phyloP scores from a whole-genome alignment of 164 flowering plant species.

The Amborella trichopoda region DNA sequence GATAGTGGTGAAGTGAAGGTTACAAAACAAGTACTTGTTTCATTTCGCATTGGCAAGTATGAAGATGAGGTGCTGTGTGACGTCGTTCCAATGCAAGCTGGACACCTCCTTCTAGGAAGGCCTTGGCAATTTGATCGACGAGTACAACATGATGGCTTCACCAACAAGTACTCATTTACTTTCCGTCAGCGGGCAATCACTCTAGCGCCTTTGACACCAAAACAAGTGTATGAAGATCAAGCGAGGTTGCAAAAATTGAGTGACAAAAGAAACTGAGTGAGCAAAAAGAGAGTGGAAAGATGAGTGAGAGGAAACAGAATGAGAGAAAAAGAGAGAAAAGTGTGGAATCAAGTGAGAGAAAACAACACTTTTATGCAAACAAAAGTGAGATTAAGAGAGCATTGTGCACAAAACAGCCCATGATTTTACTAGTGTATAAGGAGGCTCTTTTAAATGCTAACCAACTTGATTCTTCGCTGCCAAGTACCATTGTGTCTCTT shows the following conservation, averaged over 20 bases:
- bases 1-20: constrained; percentile 1
- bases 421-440: background rate
- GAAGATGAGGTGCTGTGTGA: background rate
- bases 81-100: constrained; percentile 1
- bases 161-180: background rate
- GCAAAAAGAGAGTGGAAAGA: background rate
- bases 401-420: background rate
- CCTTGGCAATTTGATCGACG: constrained; percentile 1
- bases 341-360: background rate
- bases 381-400: background rate
- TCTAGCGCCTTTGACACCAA: background rate
- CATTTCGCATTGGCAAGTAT: constrained; percentile 11
- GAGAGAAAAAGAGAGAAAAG: background rate
- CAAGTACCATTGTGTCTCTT: background rate
- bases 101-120: constrained; percentile 3
- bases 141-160: background rate
- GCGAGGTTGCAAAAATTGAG: background rate
- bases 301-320: background rate
- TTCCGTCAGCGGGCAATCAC: background rate
- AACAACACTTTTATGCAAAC: no score
- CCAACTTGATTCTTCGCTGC: background rate
- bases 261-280: background rate
- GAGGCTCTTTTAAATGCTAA: background rate
- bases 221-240: no score
- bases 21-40: background rate